Conservation (phyloP, 2,329 filamentous ascomycete species). For the Sporothrix protearum region DNA sequence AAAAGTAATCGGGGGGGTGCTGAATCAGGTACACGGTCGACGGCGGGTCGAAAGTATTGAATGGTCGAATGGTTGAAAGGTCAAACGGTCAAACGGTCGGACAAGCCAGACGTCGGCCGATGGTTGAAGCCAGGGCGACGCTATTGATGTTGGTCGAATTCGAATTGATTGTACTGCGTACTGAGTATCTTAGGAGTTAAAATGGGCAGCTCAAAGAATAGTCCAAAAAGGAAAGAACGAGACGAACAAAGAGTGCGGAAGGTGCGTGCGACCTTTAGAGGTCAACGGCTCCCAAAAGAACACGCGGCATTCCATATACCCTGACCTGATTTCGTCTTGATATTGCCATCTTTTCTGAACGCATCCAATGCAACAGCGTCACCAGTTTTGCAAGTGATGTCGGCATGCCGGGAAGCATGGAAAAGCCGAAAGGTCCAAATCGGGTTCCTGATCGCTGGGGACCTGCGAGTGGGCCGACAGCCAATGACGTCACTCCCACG, state of each 20-base stretch:
- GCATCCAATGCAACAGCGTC: not conserved
- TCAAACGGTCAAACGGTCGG: not conserved
- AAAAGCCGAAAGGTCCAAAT: not conserved
- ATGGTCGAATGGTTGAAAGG: no score
- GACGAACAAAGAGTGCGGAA: not conserved
- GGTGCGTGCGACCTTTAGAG: not conserved
- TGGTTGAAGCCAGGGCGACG: not conserved
- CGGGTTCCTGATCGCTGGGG: not conserved
- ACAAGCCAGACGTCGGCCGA: not conserved
- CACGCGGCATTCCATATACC: not conserved
- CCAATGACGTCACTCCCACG: slow-evolving; percentile 10
- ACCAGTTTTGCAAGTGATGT: not conserved
- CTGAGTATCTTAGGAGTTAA: no score
- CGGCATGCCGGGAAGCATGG: not conserved
- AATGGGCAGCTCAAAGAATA: not conserved
- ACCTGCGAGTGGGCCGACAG: not conserved
- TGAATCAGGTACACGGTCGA: slow-evolving; percentile 5
- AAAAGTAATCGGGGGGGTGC: not conserved
- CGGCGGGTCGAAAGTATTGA: not conserved
- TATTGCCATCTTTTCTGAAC: not conserved
- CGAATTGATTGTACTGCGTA: not conserved
- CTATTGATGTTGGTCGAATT: not conserved
- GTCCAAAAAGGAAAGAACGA: not conserved
- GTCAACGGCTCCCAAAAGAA: not conserved
- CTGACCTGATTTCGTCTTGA: not conserved